Percentiles rank a stretch among this genome's conserved stretches.
Conservation (phyloP, 441 rosid genomes). For the Brassica hybrid region DNA sequence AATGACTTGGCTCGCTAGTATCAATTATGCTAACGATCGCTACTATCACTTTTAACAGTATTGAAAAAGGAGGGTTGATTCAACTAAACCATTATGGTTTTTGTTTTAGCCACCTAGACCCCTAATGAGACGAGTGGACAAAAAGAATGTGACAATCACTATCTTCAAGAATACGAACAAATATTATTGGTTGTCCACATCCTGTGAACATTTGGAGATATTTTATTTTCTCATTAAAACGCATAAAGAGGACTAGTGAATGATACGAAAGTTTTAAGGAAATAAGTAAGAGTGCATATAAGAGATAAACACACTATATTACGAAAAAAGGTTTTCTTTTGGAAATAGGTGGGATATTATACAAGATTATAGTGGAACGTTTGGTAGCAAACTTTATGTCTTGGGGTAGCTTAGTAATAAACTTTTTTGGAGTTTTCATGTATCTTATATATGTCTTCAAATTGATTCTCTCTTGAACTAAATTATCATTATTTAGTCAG, state of each 20-base stretch:
- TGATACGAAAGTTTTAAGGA: background rate
- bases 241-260: slow-evolving; percentile 10
- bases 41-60: too few relatives aligned
- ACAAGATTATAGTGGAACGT: slow-evolving; percentile 3
- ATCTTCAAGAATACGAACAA: slow-evolving; percentile 9
- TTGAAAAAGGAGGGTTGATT: background rate
- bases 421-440: too few relatives aligned
- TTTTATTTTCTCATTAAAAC: background rate
- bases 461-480: too few relatives aligned
- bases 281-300: slow-evolving; percentile 12
- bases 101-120: too few relatives aligned
- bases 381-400: slow-evolving; percentile 38
- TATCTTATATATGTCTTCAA: too few relatives aligned
- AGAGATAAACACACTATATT: slow-evolving; percentile 6
- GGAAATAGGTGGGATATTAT: slow-evolving; percentile 9
- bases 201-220: slow-evolving; percentile 9
- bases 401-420: background rate
- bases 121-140: slow-evolving; percentile 24
- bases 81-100: too few relatives aligned
- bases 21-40: too few relatives aligned
- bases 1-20: too few relatives aligned
- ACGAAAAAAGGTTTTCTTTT: slow-evolving; percentile 23
- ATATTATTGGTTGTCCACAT: background rate
- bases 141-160: slow-evolving; percentile 23
- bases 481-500: too few relatives aligned